Evolutionary conservation across 306 rosid genomes (phyloP), one percentile per base, ranked within the genome.

Genomic region (Luffa acutangula): DNA sequence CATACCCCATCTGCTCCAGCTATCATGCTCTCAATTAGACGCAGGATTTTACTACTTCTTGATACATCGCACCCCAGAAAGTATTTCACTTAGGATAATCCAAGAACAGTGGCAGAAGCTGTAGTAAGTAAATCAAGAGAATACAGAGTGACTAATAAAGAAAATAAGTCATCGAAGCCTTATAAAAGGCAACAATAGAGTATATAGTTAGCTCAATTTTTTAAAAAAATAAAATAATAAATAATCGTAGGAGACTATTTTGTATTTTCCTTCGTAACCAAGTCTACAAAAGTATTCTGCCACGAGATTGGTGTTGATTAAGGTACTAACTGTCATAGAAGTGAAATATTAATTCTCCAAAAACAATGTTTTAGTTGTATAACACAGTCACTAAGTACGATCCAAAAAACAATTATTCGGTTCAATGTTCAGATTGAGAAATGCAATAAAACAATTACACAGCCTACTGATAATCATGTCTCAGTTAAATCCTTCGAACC

Each of bases 151-250:
- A 84, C 96, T 92, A 84, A 95, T 93, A 80, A 95, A 95, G 80
- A 97, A 97, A 84, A 95, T 83, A 85, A 95, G 85, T 97, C 99
- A 95, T 77, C 99, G 97, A 52, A 95, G 97, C 94, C 99, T 95
- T 93, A 79, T 85, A 89, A 7, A 39, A 49, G 25, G 62, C 80
- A 83, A 77, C 73, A 13, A 60, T 18, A 84, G 10, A 74, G 63
- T 52, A 8, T 17, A 4, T 52, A 52, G 17, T 52, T 52, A 81
- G 39, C 31, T 25, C 31, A 25, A 59, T 25, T 25, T 25, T 25
- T 25, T 72, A 12, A 87, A 75, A 59, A 7, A 58, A 25, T 25
- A 25, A 25, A 25, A 25, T 25, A 25, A 75, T 49, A 51, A 15
- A 59, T 36, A 25, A 17, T 66, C 21, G 33, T 52, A 76, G 80